phyloP scores from a whole-genome alignment of 495 filamentous ascomycete genomes.

The Letharia columbiana region DNA sequence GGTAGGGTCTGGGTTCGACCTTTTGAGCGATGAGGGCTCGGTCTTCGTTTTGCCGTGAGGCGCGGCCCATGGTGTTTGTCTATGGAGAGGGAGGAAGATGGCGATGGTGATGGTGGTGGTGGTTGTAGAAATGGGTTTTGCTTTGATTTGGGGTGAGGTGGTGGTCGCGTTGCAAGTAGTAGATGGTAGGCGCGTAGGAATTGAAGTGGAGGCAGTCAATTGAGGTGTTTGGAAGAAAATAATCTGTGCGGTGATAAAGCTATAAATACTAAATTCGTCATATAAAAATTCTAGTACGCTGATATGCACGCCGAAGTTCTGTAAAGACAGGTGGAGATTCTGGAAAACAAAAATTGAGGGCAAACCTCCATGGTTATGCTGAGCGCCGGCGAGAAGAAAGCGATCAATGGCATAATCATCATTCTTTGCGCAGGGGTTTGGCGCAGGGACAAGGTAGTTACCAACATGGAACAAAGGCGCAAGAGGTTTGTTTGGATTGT shows the following conservation, averaged over 20 bases:
- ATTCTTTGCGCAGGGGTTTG: background rate
- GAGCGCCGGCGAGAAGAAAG: conserved; percentile 1
- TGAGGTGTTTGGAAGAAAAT: background rate
- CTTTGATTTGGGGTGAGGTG: background rate
- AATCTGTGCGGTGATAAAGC: too few species aligned
- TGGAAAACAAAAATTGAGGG: background rate
- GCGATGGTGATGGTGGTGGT: background rate
- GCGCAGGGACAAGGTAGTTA: background rate
- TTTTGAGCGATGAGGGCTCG: background rate
- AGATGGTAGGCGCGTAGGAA: background rate
- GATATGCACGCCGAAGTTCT: background rate
- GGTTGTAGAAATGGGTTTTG: background rate
- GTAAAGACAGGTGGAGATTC: background rate
- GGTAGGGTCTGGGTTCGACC: conserved; percentile 13
- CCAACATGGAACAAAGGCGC: background rate
- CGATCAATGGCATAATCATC: background rate
- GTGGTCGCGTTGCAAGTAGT: background rate
- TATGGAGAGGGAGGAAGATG: background rate
- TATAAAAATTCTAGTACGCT: background rate
- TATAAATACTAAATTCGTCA: too few species aligned
- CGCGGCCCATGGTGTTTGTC: conserved; percentile 7
- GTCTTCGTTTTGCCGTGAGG: background rate
- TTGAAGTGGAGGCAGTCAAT: background rate
- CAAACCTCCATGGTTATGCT: background rate
- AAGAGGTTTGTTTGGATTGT: background rate